phyloP scores from a whole-genome alignment of 306 rosid species.

The Glycine tomentella region DNA sequence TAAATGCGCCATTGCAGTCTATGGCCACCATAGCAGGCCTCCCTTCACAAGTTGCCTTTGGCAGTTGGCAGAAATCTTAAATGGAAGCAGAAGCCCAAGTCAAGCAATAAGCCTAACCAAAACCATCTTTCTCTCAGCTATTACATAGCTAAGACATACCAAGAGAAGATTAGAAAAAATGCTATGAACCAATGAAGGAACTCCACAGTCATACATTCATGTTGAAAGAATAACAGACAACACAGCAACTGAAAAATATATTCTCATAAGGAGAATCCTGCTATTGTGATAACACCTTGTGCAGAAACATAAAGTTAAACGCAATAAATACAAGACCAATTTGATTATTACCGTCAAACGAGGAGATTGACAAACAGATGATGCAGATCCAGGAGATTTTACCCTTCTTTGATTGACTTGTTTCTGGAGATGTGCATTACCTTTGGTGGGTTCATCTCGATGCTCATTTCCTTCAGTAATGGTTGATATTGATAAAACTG shows the following conservation, averaged over 20 bases:
- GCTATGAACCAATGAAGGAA: background rate
- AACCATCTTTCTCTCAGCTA: constrained; percentile 1
- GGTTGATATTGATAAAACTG: constrained; percentile 60
- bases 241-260: background rate
- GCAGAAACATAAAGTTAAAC: constrained; percentile 9
- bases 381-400: constrained; percentile 60
- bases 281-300: constrained; percentile 12
- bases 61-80: no score
- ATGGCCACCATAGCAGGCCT: background rate
- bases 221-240: background rate
- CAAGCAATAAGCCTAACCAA: background rate
- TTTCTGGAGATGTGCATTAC: constrained; percentile 48
- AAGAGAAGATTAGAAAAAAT: background rate
- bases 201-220: background rate
- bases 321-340: constrained; percentile 21
- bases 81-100: constrained; percentile 1
- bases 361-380: constrained; percentile 64
- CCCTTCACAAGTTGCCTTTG: background rate
- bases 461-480: constrained; percentile 45
- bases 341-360: constrained; percentile 56
- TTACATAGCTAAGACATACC: background rate
- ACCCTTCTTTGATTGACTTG: constrained; percentile 46
- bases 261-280: background rate
- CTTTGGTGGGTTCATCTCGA: constrained; percentile 48
- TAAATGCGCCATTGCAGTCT: no score